Evolutionary conservation across 306 rosid species (phyloP).

Genomic region (Carpinus fangiana): DNA sequence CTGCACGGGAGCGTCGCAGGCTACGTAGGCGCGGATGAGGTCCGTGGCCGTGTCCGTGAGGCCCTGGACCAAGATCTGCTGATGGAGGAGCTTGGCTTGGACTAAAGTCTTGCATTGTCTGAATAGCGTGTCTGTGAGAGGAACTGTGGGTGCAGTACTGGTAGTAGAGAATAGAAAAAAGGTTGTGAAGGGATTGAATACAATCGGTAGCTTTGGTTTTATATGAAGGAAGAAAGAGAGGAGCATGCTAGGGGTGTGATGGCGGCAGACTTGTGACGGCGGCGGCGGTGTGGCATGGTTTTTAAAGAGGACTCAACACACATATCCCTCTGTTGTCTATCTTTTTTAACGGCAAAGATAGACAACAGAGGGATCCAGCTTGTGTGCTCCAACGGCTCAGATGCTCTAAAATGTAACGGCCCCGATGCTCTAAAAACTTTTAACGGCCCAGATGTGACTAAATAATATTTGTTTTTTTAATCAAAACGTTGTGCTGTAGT

Average conservation of each 20-base stretch:
- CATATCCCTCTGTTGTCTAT: no score
- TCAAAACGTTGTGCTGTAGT: no score
- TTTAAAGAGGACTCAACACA: no score
- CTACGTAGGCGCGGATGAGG: constrained; percentile 52
- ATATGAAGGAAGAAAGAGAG: neutral
- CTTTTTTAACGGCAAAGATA: no score
- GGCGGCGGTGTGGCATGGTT: neutral
- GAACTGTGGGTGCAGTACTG: constrained; percentile 20
- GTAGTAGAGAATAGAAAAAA: constrained; percentile 14
- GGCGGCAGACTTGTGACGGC: neutral
- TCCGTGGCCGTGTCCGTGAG: constrained; percentile 16
- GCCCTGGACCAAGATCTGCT: constrained; percentile 47
- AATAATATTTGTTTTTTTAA: no score
- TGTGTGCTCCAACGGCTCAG: no score
- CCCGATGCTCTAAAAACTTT: no score
- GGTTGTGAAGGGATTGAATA: neutral
- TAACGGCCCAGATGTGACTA: no score
- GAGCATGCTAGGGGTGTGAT: neutral
- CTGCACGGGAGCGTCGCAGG: constrained; percentile 33
- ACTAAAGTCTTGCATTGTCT: constrained; percentile 44
- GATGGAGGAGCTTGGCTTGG: constrained; percentile 52
- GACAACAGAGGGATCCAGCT: no score
- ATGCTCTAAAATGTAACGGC: no score
- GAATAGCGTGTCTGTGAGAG: constrained; percentile 14
- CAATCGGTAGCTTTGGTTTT: constrained; percentile 7